Conservation (phyloP, 108 stramenopile species). For the Skeletonema costatum region DNA sequence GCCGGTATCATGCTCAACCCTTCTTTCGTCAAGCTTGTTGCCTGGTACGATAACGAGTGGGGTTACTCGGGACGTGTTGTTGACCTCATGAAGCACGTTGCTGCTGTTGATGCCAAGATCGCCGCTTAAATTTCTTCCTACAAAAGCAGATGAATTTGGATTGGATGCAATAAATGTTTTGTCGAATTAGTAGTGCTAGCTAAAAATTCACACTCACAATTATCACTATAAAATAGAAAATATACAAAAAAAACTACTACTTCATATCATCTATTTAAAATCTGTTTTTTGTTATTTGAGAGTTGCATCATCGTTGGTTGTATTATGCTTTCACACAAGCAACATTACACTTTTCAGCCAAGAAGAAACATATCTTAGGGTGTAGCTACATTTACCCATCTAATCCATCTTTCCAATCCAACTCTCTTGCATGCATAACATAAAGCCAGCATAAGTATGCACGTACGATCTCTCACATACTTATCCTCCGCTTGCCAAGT, state of each 20-base stretch:
- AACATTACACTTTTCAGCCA: no score
- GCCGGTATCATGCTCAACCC: conserved; percentile 92
- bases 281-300: no score
- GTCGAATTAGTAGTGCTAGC: conserved; percentile 4
- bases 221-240: background rate
- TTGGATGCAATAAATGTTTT: background rate
- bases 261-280: no score
- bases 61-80: conserved; percentile 96
- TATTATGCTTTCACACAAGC: no score
- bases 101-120: conserved; percentile 88
- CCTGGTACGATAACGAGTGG: conserved; percentile 94
- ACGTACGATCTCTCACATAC: no score
- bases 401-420: no score
- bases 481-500: no score
- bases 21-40: conserved; percentile 92
- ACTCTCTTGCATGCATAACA: no score
- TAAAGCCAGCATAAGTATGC: no score
- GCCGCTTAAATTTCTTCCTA: conserved; percentile 50
- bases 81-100: conserved; percentile 97
- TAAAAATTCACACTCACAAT: background rate
- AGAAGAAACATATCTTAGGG: no score
- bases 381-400: no score
- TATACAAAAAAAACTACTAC: background rate
- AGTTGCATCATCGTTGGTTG: no score
- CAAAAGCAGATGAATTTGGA: background rate